Percentiles rank a stretch among this genome's conserved stretches.
Conservation (phyloP, 2,329 filamentous ascomycete species). For the Acrodontium crateriforme region DNA sequence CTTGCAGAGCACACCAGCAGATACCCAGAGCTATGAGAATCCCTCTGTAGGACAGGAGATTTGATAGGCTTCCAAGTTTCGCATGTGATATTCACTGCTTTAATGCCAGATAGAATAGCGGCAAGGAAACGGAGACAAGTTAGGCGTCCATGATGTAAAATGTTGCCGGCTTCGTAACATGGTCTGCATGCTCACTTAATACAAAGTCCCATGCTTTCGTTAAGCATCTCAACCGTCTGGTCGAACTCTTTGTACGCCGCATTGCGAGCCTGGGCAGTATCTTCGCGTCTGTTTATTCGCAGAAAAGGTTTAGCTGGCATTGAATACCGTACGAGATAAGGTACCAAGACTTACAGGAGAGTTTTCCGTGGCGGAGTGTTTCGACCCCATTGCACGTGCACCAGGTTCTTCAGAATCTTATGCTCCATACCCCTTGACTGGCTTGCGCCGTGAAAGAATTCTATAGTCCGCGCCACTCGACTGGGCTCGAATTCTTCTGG, state of each 20-base stretch:
- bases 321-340: background rate
- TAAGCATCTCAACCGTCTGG: conserved; percentile 57
- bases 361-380: conserved; percentile 18
- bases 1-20: too few relatives aligned
- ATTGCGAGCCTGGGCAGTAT: conserved; percentile 4
- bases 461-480: conserved; percentile 50
- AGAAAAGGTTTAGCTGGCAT: background rate
- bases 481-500: conserved; percentile 34
- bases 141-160: too few relatives aligned
- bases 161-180: too few relatives aligned
- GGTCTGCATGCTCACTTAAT: conserved; percentile 22
- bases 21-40: too few relatives aligned
- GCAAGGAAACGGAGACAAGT: too few relatives aligned
- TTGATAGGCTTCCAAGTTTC: too few relatives aligned
- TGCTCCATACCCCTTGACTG: conserved; percentile 55
- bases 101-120: too few relatives aligned
- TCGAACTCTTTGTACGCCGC: conserved; percentile 49
- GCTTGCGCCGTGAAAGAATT: conserved; percentile 55
- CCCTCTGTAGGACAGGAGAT: too few relatives aligned
- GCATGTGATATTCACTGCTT: too few relatives aligned
- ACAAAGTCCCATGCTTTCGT: conserved; percentile 57
- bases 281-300: conserved; percentile 1
- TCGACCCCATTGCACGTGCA: conserved; percentile 36
- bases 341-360: background rate
- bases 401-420: conserved; percentile 54